phyloP scores from a whole-genome alignment of 441 rosid species.

The Erodium trifolium region DNA sequence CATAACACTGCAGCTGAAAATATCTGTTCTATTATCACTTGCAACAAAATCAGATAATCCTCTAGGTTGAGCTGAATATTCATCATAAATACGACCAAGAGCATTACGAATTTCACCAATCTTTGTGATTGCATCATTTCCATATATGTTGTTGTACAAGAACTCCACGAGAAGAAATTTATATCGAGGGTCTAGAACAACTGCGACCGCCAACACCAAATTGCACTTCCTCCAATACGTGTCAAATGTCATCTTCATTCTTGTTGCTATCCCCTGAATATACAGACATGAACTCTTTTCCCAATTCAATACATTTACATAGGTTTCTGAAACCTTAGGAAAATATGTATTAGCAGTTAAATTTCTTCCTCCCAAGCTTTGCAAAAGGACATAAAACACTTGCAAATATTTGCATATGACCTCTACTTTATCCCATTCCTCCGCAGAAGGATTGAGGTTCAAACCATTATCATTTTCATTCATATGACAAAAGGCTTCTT shows the following conservation, averaged over 20 bases:
- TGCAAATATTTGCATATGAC: background rate
- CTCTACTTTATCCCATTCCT: background rate
- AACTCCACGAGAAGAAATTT: background rate
- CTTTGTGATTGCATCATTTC: background rate
- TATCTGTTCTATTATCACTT: background rate
- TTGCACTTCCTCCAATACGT: background rate
- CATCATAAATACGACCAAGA: constrained; percentile 7
- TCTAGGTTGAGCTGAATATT: background rate
- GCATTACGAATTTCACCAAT: background rate
- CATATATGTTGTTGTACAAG: background rate
- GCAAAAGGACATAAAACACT: background rate
- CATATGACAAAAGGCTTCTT: background rate
- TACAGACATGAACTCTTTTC: background rate
- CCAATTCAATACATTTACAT: background rate
- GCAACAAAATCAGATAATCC: background rate
- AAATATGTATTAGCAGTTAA: background rate
- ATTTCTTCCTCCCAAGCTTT: background rate
- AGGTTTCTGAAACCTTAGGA: background rate
- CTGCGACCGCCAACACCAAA: constrained; percentile 1
- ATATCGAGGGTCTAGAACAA: constrained; percentile 2
- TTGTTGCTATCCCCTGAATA: background rate
- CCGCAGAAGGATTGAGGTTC: background rate
- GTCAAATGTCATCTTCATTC: background rate
- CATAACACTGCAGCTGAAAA: background rate
- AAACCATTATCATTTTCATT: background rate